Evolutionary conservation across 73 alveolate species (phyloP).

Genomic region (Blepharisma stoltei): DNA sequence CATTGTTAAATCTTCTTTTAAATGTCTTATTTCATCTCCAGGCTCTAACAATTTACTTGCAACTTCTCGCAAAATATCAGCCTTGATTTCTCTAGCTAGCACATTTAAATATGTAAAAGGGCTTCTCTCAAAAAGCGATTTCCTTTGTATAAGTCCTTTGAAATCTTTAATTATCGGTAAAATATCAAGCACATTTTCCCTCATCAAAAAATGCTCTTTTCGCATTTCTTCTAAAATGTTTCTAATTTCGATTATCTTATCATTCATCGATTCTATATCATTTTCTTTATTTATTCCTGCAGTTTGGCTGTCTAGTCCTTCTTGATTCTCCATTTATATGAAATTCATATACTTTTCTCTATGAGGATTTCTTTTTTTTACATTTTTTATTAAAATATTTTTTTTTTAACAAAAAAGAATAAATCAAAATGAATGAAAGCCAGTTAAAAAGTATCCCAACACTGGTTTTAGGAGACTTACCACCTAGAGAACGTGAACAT

Average conservation of each 20-base stretch:
- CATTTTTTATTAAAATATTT: too few species aligned
- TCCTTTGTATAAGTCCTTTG: conserved; percentile 25
- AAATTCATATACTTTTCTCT: too few species aligned
- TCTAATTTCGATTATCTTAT: too few species aligned
- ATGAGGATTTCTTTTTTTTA: too few species aligned
- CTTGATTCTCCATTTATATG: too few species aligned
- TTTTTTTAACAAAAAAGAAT: too few species aligned
- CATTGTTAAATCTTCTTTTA: not conserved
- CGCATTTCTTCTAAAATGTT: too few species aligned
- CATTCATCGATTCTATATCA: too few species aligned
- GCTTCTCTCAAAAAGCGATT: conserved; percentile 18
- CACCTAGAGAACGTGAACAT: not conserved
- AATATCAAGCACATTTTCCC: not conserved
- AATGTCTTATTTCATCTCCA: not conserved
- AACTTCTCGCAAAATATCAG: conserved; percentile 26
- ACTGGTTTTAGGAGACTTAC: not conserved
- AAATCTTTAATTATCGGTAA: conserved; percentile 6
- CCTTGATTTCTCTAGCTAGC: conserved; percentile 19
- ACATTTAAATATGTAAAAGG: not conserved
- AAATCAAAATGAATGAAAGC: not conserved
- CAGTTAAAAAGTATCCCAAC: conserved; percentile 29
- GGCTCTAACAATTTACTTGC: not conserved
- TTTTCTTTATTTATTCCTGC: too few species aligned
- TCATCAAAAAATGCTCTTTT: too few species aligned
- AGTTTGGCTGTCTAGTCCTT: too few species aligned